Conservation (phyloP, 768 basidiomycete species). For the Pulveroboletus frians region DNA sequence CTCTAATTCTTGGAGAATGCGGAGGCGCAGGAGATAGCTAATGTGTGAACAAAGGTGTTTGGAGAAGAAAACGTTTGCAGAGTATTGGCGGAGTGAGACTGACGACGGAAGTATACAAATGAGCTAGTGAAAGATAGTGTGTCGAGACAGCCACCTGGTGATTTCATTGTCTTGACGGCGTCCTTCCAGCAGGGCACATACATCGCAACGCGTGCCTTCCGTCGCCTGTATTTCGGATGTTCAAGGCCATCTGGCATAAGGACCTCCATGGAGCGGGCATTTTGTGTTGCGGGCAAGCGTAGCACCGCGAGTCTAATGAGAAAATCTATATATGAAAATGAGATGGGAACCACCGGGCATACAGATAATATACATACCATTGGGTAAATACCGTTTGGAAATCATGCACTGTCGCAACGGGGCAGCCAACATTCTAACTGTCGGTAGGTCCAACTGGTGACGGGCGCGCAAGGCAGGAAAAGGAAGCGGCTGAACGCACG, state of each 20-base stretch:
- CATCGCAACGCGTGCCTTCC: conserved; percentile 39
- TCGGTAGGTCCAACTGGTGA: not conserved
- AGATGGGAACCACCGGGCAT: not conserved
- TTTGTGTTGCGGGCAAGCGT: conserved; percentile 34
- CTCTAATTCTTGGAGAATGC: conserved; percentile 72
- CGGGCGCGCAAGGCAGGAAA: not conserved
- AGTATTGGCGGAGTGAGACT: conserved; percentile 25
- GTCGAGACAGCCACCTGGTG: conserved; percentile 30
- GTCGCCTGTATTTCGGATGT: conserved; percentile 54
- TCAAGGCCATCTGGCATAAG: conserved; percentile 60
- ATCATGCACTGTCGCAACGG: conserved; percentile 55
- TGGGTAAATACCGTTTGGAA: conserved; percentile 50
- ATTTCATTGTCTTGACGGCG: conserved; percentile 36
- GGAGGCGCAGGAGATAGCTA: conserved; percentile 60
- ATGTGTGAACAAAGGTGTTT: conserved; percentile 51
- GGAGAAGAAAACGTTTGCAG: conserved; percentile 32
- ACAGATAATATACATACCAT: conserved; percentile 37
- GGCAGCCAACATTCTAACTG: conserved; percentile 69
- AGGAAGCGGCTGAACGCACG: conserved; percentile 36
- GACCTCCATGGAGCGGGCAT: conserved; percentile 25
- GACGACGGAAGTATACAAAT: not conserved
- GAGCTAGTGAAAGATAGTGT: conserved; percentile 1
- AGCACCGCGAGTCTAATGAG: conserved; percentile 55
- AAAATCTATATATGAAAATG: conserved; percentile 44
- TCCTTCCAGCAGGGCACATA: conserved; percentile 62